Evolutionary conservation across 73 alveolate genomes (phyloP).

Genomic region (Blepharisma stoltei): DNA sequence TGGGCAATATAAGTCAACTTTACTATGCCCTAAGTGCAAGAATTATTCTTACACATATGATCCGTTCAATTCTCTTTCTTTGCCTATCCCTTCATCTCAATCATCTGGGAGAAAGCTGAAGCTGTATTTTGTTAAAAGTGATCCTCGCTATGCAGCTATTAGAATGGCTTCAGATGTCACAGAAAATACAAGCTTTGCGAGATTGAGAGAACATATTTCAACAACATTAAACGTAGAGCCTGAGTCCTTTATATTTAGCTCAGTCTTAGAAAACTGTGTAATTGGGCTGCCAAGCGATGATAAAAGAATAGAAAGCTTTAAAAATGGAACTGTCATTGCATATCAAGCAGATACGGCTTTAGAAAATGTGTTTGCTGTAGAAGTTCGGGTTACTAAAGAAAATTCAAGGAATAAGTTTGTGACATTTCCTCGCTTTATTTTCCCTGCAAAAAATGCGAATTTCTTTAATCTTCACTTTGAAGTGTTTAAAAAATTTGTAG

Average conservation of each 20-base stretch:
- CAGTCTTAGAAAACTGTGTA: neutral
- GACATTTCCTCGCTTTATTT: neutral
- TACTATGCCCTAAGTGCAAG: conserved; percentile 85
- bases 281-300: neutral
- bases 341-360: conserved; percentile 1
- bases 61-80: conserved; percentile 86
- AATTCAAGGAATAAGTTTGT: neutral
- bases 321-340: neutral
- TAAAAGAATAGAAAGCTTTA: neutral
- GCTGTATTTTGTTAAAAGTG: neutral
- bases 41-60: conserved; percentile 87
- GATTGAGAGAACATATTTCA: neutral
- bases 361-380: neutral
- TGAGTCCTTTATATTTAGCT: neutral
- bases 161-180: neutral
- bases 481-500: neutral
- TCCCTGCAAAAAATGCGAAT: neutral
- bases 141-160: neutral
- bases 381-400: neutral
- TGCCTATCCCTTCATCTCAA: conserved; percentile 83
- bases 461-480: neutral
- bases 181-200: neutral
- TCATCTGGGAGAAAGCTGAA: conserved; percentile 18
- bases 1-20: conserved; percentile 91
- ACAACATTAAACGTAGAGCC: neutral